Conservation (phyloP, 495 filamentous ascomycete genomes). For the Hypoxylon fragiforme region DNA sequence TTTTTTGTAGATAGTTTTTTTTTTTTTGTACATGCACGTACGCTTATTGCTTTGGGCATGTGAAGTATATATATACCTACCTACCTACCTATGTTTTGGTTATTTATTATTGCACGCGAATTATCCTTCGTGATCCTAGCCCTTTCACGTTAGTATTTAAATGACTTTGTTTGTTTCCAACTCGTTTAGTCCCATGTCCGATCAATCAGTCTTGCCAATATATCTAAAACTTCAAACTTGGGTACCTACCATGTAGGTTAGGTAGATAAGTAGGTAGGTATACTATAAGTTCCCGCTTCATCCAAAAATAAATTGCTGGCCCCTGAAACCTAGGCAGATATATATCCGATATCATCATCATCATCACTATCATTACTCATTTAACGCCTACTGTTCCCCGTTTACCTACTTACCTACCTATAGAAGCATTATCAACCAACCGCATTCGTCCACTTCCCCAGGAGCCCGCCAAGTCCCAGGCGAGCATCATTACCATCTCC, state of each 20-base stretch:
- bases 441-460: slow-evolving; percentile 16
- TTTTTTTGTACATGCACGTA: slow-evolving; percentile 19
- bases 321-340: neutral
- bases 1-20: slow-evolving; percentile 25
- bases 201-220: too few species aligned
- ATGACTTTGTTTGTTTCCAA: too few species aligned
- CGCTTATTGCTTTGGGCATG: slow-evolving; percentile 8
- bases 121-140: too few species aligned
- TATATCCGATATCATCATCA: neutral
- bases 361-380: neutral
- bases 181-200: too few species aligned
- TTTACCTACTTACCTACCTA: too few species aligned
- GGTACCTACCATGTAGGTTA: neutral
- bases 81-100: too few species aligned
- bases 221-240: too few species aligned
- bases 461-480: slow-evolving; percentile 3
- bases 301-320: neutral
- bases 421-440: neutral
- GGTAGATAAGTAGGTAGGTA: too few species aligned
- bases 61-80: slow-evolving; percentile 15
- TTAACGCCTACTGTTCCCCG: neutral
- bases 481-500: too few species aligned
- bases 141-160: too few species aligned
- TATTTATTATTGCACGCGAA: too few species aligned
- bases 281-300: too few species aligned